Base-by-base conservation (phyloP, 129 eudicot genomes). In the Dittrichia graveolens region DNA sequence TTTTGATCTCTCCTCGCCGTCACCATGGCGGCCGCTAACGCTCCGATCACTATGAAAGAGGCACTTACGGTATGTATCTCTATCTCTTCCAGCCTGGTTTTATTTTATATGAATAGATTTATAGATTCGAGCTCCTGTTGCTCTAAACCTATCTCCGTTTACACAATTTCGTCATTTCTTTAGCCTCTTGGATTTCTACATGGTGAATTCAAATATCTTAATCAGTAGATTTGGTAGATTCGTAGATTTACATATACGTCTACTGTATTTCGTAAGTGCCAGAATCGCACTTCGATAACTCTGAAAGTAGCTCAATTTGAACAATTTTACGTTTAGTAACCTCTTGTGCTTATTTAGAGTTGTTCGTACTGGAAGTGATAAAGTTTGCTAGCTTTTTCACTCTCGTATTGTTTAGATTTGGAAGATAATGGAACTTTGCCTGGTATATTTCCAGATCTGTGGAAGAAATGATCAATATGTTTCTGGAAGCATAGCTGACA, bases 21-120 rank as follows among this genome's bases (percentile, higher is more conserved):
- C 81, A 76, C 84, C 84, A 93, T 93, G 96, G 96, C 98, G 85
- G 96, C 98, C 70, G 97, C 97, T 39, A 94, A 90, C 66, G 98
- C 98, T 43, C 98, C 98, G 91, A 90, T 94, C 84, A 84, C 91
- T 57, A 94, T 94, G 96, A 87, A 86, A 71, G 98, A 94, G 79
- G 82, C 95, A 67, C 93, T 94, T 49, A 94, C 98, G 98, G 98
- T 94, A 84, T 49, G 37, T 37, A 14, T 24, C 42, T 62, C 45
- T n/a, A 19, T 59, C 62, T 16, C 34, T 14, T 10, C 14, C 8
- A 63, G 15, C 78, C 12, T 54, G 42, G 54, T 65, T 53, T 52
- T 46, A 7, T 57, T 18, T 15, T 67, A 49, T 57, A 13, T 53
- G 46, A 8, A 6, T 44, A 44, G 75, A 67, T 76, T 58, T 15